These are phyloP conservation scores for Coelastrella sp. DNA, from an alignment of 139 green algal species.

Conservation along the genomic window DNA sequence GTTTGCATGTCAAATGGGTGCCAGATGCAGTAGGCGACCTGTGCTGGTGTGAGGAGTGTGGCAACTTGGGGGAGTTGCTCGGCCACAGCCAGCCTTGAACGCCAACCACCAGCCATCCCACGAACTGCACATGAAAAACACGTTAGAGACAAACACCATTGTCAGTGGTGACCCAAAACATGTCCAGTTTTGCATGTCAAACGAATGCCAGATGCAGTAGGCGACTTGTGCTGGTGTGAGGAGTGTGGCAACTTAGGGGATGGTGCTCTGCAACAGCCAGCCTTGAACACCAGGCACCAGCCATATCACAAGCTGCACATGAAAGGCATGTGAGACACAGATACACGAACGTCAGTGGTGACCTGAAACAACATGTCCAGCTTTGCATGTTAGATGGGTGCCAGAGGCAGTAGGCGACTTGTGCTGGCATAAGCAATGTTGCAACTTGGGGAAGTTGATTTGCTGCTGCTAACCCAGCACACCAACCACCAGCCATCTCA, in stretches of 20 bases:
- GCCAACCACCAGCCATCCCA: constrained; percentile 42
- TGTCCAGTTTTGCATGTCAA: too few species aligned
- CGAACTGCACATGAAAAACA: not conserved
- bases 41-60: not conserved
- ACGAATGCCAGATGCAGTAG: constrained; percentile 43
- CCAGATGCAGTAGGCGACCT: constrained; percentile 50
- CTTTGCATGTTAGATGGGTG: not conserved
- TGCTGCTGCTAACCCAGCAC: constrained; percentile 9
- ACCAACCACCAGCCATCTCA: constrained; percentile 40
- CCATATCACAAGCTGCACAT: constrained; percentile 16
- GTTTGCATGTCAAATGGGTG: not conserved
- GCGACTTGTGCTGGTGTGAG: constrained; percentile 31
- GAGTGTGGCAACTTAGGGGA: not conserved
- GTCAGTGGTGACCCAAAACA: too few species aligned
- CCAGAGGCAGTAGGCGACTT: constrained; percentile 49
- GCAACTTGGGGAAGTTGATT: constrained; percentile 26
- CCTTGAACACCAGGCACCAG: constrained; percentile 35
- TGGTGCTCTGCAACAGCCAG: constrained; percentile 27
- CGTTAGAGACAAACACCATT: not conserved
- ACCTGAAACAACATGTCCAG: too few species aligned
- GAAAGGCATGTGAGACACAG: not conserved
- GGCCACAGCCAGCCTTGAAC: constrained; percentile 15
- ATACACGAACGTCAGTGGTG: not conserved
- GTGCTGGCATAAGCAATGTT: not conserved
- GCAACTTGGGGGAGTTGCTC: constrained; percentile 23